Percentiles rank a stretch among this genome's conserved stretches.
Evolutionary conservation across 176 grass and related monocot genomes (phyloP).

Genomic region (Oryza glumipatula): DNA sequence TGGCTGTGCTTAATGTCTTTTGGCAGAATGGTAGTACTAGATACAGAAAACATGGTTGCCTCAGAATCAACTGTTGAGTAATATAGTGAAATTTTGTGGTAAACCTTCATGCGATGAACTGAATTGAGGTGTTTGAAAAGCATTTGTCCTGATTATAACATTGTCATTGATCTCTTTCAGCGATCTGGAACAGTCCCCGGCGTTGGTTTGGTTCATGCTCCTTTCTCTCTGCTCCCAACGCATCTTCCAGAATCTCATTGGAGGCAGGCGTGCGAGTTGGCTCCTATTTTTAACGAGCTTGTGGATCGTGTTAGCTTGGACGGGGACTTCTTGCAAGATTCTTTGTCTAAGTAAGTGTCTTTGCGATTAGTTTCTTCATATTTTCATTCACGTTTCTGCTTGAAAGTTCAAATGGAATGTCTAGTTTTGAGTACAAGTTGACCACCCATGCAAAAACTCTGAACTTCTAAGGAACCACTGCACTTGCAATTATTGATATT

Average conservation of each 20-base stretch:
- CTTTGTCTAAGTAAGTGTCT: slow-evolving; percentile 70
- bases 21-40: not conserved
- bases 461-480: not conserved
- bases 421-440: not conserved
- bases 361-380: not conserved
- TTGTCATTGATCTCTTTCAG: slow-evolving; percentile 46
- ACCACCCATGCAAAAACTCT: not conserved
- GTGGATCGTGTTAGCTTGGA: slow-evolving; percentile 90
- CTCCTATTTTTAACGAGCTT: slow-evolving; percentile 82
- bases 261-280: slow-evolving; percentile 83
- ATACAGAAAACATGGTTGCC: not conserved
- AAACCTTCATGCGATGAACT: not conserved
- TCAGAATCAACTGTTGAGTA: not conserved
- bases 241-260: slow-evolving; percentile 55
- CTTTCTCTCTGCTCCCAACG: slow-evolving; percentile 64
- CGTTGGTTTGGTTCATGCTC: slow-evolving; percentile 84
- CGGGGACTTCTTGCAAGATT: slow-evolving; percentile 79
- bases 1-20: not conserved
- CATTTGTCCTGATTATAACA: not conserved
- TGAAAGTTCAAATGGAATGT: not conserved
- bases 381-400: not conserved
- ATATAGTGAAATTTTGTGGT: not conserved
- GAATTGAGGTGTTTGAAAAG: not conserved
- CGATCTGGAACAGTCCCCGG: slow-evolving; percentile 72
- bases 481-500: not conserved